A percentile compares a stretch with the other conserved stretches of the same genome.
phyloP scores from a whole-genome alignment of 306 rosid genomes.

The Vicia villosa region DNA sequence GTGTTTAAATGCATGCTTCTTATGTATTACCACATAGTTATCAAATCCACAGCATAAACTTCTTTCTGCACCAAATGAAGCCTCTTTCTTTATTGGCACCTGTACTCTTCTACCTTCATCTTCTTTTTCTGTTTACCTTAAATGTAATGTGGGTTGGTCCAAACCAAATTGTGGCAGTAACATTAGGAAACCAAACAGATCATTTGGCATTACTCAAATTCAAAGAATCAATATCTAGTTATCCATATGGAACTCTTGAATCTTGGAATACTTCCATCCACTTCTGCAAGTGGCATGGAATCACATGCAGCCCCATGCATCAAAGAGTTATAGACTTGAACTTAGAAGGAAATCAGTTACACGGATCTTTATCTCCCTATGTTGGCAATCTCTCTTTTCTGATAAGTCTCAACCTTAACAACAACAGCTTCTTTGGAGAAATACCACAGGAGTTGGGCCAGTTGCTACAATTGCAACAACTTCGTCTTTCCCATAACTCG shows the following conservation, averaged over 20 bases:
- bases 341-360: not conserved
- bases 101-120: not conserved
- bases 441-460: not conserved
- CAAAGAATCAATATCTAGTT: not conserved
- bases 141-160: not conserved
- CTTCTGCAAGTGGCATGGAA: constrained; percentile 5
- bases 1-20: no score
- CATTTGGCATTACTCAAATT: not conserved
- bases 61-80: not conserved
- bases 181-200: not conserved
- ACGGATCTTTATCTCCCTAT: constrained; percentile 8
- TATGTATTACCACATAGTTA: no score
- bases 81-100: not conserved
- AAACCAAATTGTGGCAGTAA: not conserved
- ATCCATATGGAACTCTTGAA: not conserved
- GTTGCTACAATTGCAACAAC: not conserved
- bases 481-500: not conserved
- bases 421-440: not conserved
- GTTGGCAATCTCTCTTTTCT: not conserved
- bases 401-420: not conserved
- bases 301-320: not conserved
- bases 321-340: not conserved
- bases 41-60: no score
- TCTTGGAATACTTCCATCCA: not conserved
- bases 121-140: not conserved